These are phyloP conservation scores for Pythium folliculosum DNA, from an alignment of 352 stramenopile species.

Conservation along the genomic window DNA sequence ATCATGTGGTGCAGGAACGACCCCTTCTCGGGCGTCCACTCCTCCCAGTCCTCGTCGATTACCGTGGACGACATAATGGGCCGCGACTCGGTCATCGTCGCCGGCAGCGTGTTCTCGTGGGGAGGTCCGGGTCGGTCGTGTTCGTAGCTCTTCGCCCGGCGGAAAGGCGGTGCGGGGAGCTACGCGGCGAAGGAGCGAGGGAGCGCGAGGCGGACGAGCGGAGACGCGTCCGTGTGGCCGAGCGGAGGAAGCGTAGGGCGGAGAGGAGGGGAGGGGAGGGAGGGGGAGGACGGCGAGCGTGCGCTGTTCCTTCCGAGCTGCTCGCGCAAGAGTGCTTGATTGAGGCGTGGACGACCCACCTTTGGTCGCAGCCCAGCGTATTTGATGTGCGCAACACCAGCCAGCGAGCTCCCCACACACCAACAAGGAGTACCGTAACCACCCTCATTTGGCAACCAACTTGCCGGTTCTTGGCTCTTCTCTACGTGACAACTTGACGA, in stretches of 20 bases:
- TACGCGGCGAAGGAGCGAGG: not conserved
- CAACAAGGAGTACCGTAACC: constrained; percentile 14
- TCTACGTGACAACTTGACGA: not conserved
- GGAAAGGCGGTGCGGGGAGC: not conserved
- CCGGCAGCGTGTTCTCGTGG: not conserved
- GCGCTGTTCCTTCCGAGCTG: not conserved
- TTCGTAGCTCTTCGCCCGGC: not conserved
- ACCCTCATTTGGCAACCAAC: not conserved
- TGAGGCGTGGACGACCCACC: not conserved
- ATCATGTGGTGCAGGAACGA: constrained; percentile 96
- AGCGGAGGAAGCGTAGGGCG: not conserved
- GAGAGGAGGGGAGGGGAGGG: not conserved
- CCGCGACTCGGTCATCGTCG: constrained; percentile 24
- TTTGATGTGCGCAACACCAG: constrained; percentile 30
- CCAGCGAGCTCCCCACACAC: constrained; percentile 1
- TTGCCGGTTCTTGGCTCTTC: not conserved
- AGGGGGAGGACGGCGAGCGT: not conserved
- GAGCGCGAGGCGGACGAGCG: not conserved
- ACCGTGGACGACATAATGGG: constrained; percentile 28
- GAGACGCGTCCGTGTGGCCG: not conserved
- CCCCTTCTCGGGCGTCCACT: constrained; percentile 91
- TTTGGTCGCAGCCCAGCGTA: constrained; percentile 21
- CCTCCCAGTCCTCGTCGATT: constrained; percentile 91
- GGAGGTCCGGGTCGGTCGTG: not conserved
- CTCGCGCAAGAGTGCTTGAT: not conserved